Evolutionary conservation across 2,329 filamentous ascomycete genomes (phyloP).

Genomic region (Microcera coccophila): DNA sequence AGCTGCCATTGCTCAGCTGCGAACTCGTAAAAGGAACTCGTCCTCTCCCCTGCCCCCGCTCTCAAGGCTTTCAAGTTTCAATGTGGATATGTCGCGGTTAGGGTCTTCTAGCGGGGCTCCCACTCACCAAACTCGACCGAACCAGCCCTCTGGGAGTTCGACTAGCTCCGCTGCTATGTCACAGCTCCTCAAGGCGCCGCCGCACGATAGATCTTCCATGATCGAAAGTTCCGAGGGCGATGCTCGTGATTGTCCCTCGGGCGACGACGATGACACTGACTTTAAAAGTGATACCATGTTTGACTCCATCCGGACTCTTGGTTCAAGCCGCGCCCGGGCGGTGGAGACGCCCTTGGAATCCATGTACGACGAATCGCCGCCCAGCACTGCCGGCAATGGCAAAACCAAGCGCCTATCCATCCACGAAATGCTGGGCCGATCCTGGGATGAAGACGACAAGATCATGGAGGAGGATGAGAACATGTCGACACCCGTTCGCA

Average conservation of each 20-base stretch:
- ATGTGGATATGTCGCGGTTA: slow-evolving; percentile 49
- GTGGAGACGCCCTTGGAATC: slow-evolving; percentile 71
- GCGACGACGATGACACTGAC: slow-evolving; percentile 74
- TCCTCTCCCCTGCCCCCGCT: slow-evolving; percentile 56
- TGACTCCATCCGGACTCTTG: slow-evolving; percentile 70
- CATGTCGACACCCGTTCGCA: slow-evolving; percentile 48
- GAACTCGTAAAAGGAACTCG: slow-evolving; percentile 40
- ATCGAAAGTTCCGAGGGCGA: slow-evolving; percentile 69
- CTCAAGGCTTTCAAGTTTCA: slow-evolving; percentile 52
- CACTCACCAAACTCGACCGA: slow-evolving; percentile 35
- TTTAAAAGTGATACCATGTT: slow-evolving; percentile 73
- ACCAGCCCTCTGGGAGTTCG: slow-evolving; percentile 42
- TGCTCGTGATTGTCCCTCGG: slow-evolving; percentile 58
- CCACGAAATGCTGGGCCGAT: slow-evolving; percentile 54
- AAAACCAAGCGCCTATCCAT: slow-evolving; percentile 56
- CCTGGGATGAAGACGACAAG: slow-evolving; percentile 52
- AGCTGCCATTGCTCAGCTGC: slow-evolving; percentile 23
- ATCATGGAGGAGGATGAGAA: slow-evolving; percentile 63
- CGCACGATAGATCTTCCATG: slow-evolving; percentile 48
- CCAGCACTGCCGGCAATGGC: slow-evolving; percentile 51
- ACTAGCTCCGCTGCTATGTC: slow-evolving; percentile 43
- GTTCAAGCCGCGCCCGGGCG: slow-evolving; percentile 62
- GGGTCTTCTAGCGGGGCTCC: slow-evolving; percentile 40
- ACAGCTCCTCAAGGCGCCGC: slow-evolving; percentile 31
- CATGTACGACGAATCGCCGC: slow-evolving; percentile 76